These are phyloP conservation scores for Phialophora macrospora DNA, from an alignment of 2,329 filamentous ascomycete genomes.

Conservation along the genomic window DNA sequence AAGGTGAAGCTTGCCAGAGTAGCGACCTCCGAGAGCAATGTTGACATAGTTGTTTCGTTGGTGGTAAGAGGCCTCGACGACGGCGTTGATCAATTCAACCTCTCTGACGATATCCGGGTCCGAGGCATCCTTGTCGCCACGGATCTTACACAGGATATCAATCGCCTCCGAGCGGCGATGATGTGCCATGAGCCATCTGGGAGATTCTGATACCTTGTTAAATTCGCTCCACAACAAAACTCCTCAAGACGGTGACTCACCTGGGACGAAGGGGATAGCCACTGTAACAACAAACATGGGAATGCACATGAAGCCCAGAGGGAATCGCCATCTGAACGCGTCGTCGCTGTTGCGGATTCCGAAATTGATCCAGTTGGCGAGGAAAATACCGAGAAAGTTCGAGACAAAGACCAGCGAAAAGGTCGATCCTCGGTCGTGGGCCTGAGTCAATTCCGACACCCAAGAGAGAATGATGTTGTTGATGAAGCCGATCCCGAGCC, in stretches of 20 bases:
- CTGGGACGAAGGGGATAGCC: slow-evolving; percentile 48
- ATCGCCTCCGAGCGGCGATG: slow-evolving; percentile 44
- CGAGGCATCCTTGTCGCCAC: slow-evolving; percentile 43
- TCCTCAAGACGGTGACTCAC: slow-evolving; percentile 14
- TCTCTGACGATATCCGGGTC: slow-evolving; percentile 45
- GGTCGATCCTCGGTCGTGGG: slow-evolving; percentile 41
- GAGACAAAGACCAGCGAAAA: slow-evolving; percentile 42
- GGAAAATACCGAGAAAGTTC: slow-evolving; percentile 42
- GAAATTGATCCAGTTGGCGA: slow-evolving; percentile 44
- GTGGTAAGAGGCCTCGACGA: slow-evolving; percentile 48
- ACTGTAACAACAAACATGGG: slow-evolving; percentile 39
- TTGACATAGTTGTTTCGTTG: slow-evolving; percentile 49
- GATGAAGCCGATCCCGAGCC: slow-evolving; percentile 44
- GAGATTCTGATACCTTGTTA: slow-evolving; percentile 44
- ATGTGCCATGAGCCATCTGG: slow-evolving; percentile 50
- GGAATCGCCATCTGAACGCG: slow-evolving; percentile 42
- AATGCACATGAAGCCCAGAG: slow-evolving; percentile 42
- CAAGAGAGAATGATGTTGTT: slow-evolving; percentile 42
- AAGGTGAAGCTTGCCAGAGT: slow-evolving; percentile 47
- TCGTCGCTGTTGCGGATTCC: slow-evolving; percentile 37
- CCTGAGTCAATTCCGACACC: slow-evolving; percentile 41
- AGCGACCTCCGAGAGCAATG: slow-evolving; percentile 46
- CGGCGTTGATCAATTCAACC: slow-evolving; percentile 50
- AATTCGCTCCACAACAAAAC: neutral
- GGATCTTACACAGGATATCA: slow-evolving; percentile 45